Conservation (phyloP, 1,284 basidiomycete genomes). For the Ustilago sp. region DNA sequence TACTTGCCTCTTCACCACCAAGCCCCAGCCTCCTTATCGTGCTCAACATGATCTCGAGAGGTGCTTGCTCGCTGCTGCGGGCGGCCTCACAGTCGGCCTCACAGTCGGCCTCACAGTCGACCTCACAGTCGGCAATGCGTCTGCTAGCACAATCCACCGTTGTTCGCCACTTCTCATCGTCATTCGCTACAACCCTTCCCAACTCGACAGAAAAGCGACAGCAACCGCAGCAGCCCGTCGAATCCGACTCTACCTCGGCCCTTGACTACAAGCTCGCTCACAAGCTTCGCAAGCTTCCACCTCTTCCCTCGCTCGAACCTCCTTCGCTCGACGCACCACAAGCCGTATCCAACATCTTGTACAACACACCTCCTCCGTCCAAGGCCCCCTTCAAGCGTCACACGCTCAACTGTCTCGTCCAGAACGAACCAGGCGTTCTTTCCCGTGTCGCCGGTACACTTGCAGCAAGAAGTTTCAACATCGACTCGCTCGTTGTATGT, state of each 20-base stretch:
- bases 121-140: conserved; percentile 26
- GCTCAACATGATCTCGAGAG: conserved; percentile 47
- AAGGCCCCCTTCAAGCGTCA: conserved; percentile 97
- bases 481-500: conserved; percentile 97
- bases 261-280: conserved; percentile 89
- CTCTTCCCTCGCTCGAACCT: conserved; percentile 66
- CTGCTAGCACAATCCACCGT: conserved; percentile 14
- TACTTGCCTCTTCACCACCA: conserved; percentile 7
- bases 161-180: conserved; percentile 18
- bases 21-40: background rate
- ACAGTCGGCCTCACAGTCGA: conserved; percentile 25
- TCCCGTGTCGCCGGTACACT: conserved; percentile 97
- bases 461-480: conserved; percentile 97
- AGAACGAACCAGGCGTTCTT: conserved; percentile 98
- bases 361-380: conserved; percentile 91
- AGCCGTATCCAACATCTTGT: conserved; percentile 70
- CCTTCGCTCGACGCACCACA: conserved; percentile 66
- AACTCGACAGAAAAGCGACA: conserved; percentile 42
- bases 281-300: conserved; percentile 67
- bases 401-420: conserved; percentile 96
- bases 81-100: conserved; percentile 25
- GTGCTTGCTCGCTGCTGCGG: conserved; percentile 36
- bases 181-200: conserved; percentile 17
- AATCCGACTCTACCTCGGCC: conserved; percentile 77
- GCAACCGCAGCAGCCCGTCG: conserved; percentile 29